These are phyloP conservation scores for Trametes punicea DNA, from an alignment of 768 basidiomycete genomes.

Conservation along the genomic window DNA sequence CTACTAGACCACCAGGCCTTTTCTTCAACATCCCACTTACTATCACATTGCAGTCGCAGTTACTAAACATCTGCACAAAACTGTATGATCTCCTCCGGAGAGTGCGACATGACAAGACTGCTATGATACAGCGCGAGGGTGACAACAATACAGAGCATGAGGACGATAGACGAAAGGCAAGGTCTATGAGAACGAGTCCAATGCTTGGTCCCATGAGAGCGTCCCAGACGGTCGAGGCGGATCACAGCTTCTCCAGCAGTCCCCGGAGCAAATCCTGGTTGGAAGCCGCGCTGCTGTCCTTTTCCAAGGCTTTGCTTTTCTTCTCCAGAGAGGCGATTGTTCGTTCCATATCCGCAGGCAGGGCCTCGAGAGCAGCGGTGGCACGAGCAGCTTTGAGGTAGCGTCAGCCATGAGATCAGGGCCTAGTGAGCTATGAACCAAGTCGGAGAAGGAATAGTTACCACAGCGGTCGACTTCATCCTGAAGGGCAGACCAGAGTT, in stretches of 20 bases:
- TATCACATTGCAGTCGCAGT: neutral
- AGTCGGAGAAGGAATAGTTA: constrained; percentile 34
- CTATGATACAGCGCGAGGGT: neutral
- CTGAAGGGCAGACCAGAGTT: constrained; percentile 50
- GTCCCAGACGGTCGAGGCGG: neutral
- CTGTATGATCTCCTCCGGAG: too few species aligned
- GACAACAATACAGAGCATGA: neutral
- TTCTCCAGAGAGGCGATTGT: constrained; percentile 52
- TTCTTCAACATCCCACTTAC: constrained; percentile 38
- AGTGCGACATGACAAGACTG: neutral
- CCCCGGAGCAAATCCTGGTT: constrained; percentile 31
- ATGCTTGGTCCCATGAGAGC: neutral
- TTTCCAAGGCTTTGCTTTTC: constrained; percentile 41
- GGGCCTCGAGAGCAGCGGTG: constrained; percentile 37
- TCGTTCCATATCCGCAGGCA: constrained; percentile 52
- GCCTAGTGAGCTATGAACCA: too few species aligned
- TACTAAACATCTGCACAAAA: too few species aligned
- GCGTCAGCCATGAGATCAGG: constrained; percentile 6
- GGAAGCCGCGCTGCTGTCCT: constrained; percentile 23
- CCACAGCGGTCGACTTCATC: constrained; percentile 44
- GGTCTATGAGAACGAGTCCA: neutral
- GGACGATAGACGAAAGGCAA: neutral
- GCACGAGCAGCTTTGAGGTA: constrained; percentile 41
- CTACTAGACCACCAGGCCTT: constrained; percentile 18
- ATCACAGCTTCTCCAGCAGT: constrained; percentile 26